Evolutionary conservation across 352 stramenopile species (phyloP).

Genomic region (Globisporangium uncinulatum): DNA sequence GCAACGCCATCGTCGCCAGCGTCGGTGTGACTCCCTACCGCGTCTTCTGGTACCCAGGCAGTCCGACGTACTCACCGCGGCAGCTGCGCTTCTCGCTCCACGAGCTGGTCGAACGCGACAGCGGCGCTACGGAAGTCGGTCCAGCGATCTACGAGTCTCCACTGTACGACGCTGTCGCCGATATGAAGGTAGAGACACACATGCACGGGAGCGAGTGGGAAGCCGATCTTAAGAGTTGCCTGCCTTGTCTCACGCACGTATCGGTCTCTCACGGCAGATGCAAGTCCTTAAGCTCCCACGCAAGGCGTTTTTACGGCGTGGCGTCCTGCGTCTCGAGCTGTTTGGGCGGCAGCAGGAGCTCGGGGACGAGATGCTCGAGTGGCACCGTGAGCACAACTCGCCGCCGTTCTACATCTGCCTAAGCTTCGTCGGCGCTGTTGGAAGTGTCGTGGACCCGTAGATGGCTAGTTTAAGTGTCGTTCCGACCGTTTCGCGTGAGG

Average conservation of each 20-base stretch:
- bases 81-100: slow-evolving; percentile 55
- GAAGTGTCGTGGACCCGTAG: background rate
- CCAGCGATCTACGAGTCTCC: slow-evolving; percentile 44
- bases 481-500: background rate
- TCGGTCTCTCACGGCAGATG: slow-evolving; percentile 18
- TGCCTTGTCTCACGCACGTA: too few relatives aligned
- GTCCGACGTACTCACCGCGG: slow-evolving; percentile 57
- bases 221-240: too few relatives aligned
- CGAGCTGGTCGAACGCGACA: slow-evolving; percentile 20
- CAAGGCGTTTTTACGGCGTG: slow-evolving; percentile 34
- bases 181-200: slow-evolving; percentile 29
- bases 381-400: slow-evolving; percentile 37
- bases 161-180: slow-evolving; percentile 34
- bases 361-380: slow-evolving; percentile 32
- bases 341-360: slow-evolving; percentile 49
- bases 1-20: slow-evolving; percentile 36
- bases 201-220: too few relatives aligned
- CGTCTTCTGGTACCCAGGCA: slow-evolving; percentile 70
- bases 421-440: slow-evolving; percentile 49
- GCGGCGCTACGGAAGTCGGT: slow-evolving; percentile 2
- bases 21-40: slow-evolving; percentile 58
- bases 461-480: background rate
- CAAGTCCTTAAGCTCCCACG: slow-evolving; percentile 42
- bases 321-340: slow-evolving; percentile 53
- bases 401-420: slow-evolving; percentile 69